Percentiles rank a stretch among this genome's conserved stretches.
Conservation (phyloP, 2,329 filamentous ascomycete genomes). For the Corynespora cassiicola region DNA sequence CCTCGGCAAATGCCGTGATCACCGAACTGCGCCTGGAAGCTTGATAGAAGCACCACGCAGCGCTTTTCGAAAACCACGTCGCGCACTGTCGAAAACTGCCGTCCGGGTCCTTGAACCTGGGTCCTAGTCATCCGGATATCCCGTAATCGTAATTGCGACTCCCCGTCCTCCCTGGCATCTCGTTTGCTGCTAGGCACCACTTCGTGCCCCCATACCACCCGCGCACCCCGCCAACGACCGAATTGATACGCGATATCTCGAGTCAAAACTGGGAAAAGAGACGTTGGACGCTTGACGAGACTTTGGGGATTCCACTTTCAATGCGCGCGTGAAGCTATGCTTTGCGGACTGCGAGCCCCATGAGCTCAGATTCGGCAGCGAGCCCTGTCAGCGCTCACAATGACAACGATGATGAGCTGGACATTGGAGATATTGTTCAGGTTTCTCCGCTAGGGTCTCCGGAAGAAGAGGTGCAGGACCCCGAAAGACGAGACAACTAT, state of each 20-base stretch:
- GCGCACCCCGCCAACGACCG: conserved; percentile 12
- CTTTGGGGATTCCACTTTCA: neutral
- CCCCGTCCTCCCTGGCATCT: neutral
- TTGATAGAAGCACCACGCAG: conserved; percentile 16
- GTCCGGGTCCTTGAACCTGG: too few relatives aligned
- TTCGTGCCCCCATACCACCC: neutral
- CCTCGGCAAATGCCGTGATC: conserved; percentile 19
- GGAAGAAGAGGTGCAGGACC: conserved; percentile 10
- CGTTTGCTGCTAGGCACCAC: conserved; percentile 4
- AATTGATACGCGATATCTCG: conserved; percentile 7
- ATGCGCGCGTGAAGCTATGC: conserved; percentile 58
- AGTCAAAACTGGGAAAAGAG: neutral
- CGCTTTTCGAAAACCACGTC: neutral
- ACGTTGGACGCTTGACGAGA: neutral
- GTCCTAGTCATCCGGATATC: too few relatives aligned
- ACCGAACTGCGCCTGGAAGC: conserved; percentile 22
- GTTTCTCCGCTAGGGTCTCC: conserved; percentile 61
- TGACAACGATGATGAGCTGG: conserved; percentile 55
- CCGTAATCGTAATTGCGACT: neutral
- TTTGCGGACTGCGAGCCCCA: conserved; percentile 60
- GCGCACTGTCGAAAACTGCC: neutral
- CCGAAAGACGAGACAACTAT: conserved; percentile 11
- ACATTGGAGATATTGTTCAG: conserved; percentile 59
- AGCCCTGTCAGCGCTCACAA: conserved; percentile 67
- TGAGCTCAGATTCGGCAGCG: conserved; percentile 73